Conservation (phyloP, 2,329 filamentous ascomycete genomes). For the Penicillium sp. region DNA sequence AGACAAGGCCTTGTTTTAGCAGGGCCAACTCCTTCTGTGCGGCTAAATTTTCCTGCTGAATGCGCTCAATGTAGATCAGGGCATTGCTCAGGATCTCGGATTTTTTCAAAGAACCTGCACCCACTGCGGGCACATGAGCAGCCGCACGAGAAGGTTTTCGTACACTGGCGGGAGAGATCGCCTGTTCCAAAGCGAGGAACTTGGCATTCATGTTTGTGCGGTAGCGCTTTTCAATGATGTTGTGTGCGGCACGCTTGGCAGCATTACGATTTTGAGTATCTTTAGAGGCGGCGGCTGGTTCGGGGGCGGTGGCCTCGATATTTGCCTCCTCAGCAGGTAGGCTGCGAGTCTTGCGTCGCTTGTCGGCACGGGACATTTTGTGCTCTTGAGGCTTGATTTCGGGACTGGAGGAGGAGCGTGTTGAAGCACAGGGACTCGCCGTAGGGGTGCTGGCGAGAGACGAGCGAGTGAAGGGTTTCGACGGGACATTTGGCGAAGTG, state of each 20-base stretch:
- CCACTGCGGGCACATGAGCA: too few relatives aligned
- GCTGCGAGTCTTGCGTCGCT: too few relatives aligned
- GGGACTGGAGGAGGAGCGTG: too few relatives aligned
- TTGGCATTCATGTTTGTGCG: conserved; percentile 41
- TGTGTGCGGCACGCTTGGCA: conserved; percentile 37
- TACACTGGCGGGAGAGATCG: conserved; percentile 24
- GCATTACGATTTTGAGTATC: conserved; percentile 27
- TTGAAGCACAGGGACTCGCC: too few relatives aligned
- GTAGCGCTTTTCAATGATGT: conserved; percentile 39
- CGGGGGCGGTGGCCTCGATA: conserved; percentile 1
- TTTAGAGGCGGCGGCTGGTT: conserved; percentile 14
- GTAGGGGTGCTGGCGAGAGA: too few relatives aligned
- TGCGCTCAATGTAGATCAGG: conserved; percentile 31
- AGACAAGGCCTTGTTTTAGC: conserved; percentile 24
- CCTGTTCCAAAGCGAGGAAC: conserved; percentile 35
- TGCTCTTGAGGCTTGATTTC: too few relatives aligned
- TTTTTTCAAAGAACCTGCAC: conserved; percentile 32
- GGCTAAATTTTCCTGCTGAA: conserved; percentile 31
- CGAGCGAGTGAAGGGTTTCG: background rate
- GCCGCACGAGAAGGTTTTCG: conserved; percentile 21
- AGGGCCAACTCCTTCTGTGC: conserved; percentile 30
- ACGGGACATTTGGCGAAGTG: background rate
- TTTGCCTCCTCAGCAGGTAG: background rate
- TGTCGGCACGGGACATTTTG: too few relatives aligned
- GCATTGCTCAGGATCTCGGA: conserved; percentile 35